phyloP scores from a whole-genome alignment of 495 filamentous ascomycete species.

The Daldinia concentrica region DNA sequence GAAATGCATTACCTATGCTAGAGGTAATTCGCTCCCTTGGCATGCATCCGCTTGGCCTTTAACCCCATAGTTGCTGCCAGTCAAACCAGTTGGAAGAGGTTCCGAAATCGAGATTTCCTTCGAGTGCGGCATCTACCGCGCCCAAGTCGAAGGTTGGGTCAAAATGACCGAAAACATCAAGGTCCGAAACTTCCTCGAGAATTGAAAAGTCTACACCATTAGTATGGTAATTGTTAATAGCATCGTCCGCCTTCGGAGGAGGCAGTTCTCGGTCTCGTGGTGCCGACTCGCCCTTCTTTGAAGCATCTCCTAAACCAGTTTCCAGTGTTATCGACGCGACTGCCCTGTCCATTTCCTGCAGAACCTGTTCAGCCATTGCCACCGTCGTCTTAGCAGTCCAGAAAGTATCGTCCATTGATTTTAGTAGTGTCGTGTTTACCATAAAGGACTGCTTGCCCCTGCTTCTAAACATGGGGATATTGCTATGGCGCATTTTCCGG shows the following conservation, averaged over 20 bases:
- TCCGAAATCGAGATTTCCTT: conserved; percentile 53
- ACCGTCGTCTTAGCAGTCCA: conserved; percentile 55
- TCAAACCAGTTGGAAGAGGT: conserved; percentile 51
- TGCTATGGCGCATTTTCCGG: conserved; percentile 73
- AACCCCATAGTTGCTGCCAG: conserved; percentile 47
- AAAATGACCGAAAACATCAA: conserved; percentile 56
- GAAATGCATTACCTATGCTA: not conserved
- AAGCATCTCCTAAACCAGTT: conserved; percentile 32
- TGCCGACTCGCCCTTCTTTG: conserved; percentile 32
- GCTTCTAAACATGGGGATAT: conserved; percentile 67
- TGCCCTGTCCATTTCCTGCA: conserved; percentile 53
- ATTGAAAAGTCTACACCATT: conserved; percentile 41
- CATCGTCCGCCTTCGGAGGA: conserved; percentile 7
- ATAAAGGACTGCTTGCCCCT: conserved; percentile 69
- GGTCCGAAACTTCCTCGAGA: conserved; percentile 48
- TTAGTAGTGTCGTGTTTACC: conserved; percentile 64
- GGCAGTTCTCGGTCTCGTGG: conserved; percentile 26
- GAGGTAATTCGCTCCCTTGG: not conserved
- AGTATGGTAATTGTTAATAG: conserved; percentile 8
- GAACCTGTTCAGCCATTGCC: conserved; percentile 47
- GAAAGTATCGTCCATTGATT: conserved; percentile 65
- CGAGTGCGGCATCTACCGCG: conserved; percentile 54
- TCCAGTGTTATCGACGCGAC: conserved; percentile 47
- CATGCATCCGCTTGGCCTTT: not conserved
- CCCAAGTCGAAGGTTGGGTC: conserved; percentile 56